Base-by-base conservation (phyloP, 1,139 yeast species). In the Spathaspora sp. region DNA sequence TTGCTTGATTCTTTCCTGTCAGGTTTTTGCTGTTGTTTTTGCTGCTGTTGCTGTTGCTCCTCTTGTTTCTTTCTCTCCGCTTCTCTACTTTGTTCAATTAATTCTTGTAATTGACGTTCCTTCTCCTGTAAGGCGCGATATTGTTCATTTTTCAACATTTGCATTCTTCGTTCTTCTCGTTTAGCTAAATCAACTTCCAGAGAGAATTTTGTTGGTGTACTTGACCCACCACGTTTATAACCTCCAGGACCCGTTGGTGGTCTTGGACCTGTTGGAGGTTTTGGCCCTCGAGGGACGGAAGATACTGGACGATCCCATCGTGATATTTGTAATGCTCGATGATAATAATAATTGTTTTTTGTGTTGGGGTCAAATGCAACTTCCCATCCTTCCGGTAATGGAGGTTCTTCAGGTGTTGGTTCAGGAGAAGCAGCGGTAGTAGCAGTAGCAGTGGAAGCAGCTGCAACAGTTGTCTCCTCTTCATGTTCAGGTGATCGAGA, bases 271-370 rank as follows among this genome's bases (percentile, higher is more conserved):
- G 53, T 56, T 1, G 70, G 70, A 25, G 49, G 50, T 43, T 45
- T 48, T 7, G 54, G 56, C n/a, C 55, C 43, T 52, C 55, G 1
- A 8, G 57, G 56, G 16, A 49, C 43, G n/a, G 50, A 39, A 8
- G 45, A 47, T 2, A 33, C 42, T 2, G 90, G 90, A 43, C 66
- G 67, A 11, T 80, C 84, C 91, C 93, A 86, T 43, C 76, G 76
- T 1, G 84, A 75, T 15, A 67, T 55, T 39, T 72, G 70, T 37
- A 69, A 63, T 13, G 61, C 70, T 38, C 77, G 64, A 57, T 85
- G 78, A 64, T 70, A 84, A 60, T 80, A 86, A 60, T 85, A 86
- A 4, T 59, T 59, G 6, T 62, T 63, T 16, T 64, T 61, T 2
- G 80, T 60, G 36, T 58, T 62, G 18, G 68, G 67, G 53, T 78